Evolutionary conservation across 1,284 basidiomycete species (phyloP), one percentile per base, ranked within the genome.

Genomic region (Boletus semigastroideus): DNA sequence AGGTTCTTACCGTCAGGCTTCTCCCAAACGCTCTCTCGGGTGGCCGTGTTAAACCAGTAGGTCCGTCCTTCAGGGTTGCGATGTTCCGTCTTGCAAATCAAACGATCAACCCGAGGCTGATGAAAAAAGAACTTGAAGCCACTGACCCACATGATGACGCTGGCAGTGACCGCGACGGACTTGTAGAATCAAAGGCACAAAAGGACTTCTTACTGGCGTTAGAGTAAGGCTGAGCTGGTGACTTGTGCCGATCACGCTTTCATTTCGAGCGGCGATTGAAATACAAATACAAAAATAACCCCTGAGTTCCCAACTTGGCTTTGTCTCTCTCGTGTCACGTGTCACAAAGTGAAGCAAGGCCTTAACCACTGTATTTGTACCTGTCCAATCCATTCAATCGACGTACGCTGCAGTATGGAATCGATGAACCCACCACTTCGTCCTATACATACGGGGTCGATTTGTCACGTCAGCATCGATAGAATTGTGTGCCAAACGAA

Each of bases 1-100:
- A 33, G 33, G 41, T 73, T 45, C 61, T 54, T 56, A 89, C 87
- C 89, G 70, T 92, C 90, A 59, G 89, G 90, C 63, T 92, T 92
- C 72, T 92, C 89, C 89, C 89, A 92, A 53, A 92, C 90, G 69
- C 89, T 92, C 63, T 89, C 86, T 59, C 82, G 80, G 1, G 83
- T 85, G 12, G 73, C 76, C 0, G 87, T 86, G 62, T 92, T 91
- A 72, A 90, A 92, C 90, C 90, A 92, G 60, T 92, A 92, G 0
- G 88, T 90, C 10, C 90, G 79, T 27, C 90, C 90, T 65, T 92
- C 90, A 7, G 88, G 86, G 71, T 92, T 92, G 28, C 86, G 79
- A 68, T 89, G 87, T 65, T 89, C 86, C 2, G 87, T 88, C 87
- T 89, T 55, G 8, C 6, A 46, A 25, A 40, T 37, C 8, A 12